These are phyloP conservation scores for Rhodocollybia butyracea DNA, from an alignment of 768 basidiomycete species.

Conservation along the genomic window DNA sequence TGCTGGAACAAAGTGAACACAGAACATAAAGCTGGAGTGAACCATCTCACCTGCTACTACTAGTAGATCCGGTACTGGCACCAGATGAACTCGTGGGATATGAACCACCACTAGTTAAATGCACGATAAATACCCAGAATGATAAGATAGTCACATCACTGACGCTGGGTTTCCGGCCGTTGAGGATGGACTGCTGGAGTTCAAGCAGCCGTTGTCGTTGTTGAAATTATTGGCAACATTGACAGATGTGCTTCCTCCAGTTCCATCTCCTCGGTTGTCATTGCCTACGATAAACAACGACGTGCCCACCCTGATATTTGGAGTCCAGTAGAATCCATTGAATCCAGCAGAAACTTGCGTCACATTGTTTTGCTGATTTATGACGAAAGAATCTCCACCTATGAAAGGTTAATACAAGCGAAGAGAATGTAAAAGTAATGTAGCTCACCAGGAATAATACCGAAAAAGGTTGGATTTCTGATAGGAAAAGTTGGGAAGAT, in stretches of 20 bases:
- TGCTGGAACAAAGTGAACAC: slow-evolving; percentile 11
- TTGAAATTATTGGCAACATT: slow-evolving; percentile 51
- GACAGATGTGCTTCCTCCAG: slow-evolving; percentile 59
- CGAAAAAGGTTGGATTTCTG: slow-evolving; percentile 61
- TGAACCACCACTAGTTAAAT: slow-evolving; percentile 64
- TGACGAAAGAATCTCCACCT: slow-evolving; percentile 67
- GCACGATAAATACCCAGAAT: too few species aligned
- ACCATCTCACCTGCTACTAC: slow-evolving; percentile 15
- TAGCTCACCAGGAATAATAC: slow-evolving; percentile 82
- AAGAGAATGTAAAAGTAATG: too few species aligned
- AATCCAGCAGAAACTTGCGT: slow-evolving; percentile 25
- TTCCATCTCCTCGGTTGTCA: slow-evolving; percentile 63
- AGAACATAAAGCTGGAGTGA: too few species aligned
- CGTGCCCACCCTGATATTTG: slow-evolving; percentile 60
- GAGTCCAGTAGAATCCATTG: slow-evolving; percentile 69
- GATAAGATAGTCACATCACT: too few species aligned
- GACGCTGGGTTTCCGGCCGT: slow-evolving; percentile 76
- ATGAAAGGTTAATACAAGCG: too few species aligned
- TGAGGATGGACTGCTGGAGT: slow-evolving; percentile 63
- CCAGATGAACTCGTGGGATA: slow-evolving; percentile 57
- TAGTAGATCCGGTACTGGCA: slow-evolving; percentile 23
- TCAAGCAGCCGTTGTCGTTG: slow-evolving; percentile 54
- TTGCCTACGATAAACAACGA: slow-evolving; percentile 65
- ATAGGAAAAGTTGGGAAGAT: neutral
- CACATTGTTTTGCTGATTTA: slow-evolving; percentile 49